phyloP scores from a whole-genome alignment of 2,329 filamentous ascomycete species.

The Pseudocercospora musae region DNA sequence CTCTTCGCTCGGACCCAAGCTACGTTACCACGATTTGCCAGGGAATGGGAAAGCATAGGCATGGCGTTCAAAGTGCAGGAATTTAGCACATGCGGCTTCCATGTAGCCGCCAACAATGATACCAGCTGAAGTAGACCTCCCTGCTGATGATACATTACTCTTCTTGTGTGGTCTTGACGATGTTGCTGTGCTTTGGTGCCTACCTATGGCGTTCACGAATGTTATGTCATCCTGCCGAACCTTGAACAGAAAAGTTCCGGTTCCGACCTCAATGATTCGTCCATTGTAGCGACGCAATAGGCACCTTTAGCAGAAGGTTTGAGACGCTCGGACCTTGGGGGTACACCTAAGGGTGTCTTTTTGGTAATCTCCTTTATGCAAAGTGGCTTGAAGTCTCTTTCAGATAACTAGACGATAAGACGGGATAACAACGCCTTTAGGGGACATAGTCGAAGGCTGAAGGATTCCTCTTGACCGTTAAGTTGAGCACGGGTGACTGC shows the following conservation, averaged over 20 bases:
- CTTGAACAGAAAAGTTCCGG: neutral
- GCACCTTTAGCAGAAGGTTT: no score
- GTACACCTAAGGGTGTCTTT: no score
- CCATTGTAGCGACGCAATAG: neutral
- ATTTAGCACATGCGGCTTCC: conserved; percentile 9
- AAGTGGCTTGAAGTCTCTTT: no score
- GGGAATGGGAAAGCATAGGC: conserved; percentile 21
- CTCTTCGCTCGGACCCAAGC: conserved; percentile 19
- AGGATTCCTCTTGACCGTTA: no score
- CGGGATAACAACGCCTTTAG: no score
- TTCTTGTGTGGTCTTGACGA: neutral
- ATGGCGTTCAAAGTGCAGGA: conserved; percentile 18
- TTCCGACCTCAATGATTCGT: conserved; percentile 3
- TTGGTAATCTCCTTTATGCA: no score
- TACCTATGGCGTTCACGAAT: neutral
- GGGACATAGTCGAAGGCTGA: no score
- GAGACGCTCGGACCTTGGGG: no score
- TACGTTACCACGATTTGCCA: conserved; percentile 22
- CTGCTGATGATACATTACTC: conserved; percentile 1
- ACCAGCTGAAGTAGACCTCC: conserved; percentile 12
- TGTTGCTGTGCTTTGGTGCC: neutral
- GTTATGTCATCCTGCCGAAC: neutral
- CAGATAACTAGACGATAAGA: no score
- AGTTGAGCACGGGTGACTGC: no score
- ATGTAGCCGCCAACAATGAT: conserved; percentile 13